Conservation (phyloP, 75 land plant species). For the Selaginella tamariscina region DNA sequence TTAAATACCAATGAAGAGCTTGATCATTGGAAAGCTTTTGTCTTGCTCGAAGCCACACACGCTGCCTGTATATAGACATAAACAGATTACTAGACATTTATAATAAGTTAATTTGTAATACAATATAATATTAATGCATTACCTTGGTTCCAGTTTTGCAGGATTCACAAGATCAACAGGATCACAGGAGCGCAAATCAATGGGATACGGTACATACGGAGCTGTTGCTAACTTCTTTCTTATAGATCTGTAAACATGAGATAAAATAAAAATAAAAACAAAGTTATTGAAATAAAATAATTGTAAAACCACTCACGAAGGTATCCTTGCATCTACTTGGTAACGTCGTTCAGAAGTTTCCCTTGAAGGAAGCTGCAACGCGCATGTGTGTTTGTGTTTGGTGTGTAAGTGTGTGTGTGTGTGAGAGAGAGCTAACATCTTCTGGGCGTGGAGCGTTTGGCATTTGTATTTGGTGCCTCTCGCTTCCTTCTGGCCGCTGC, state of each 20-base stretch:
- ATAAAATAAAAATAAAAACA: too few species aligned
- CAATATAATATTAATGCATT: neutral
- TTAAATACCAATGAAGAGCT: conserved; percentile 75
- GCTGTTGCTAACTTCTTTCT: conserved; percentile 46
- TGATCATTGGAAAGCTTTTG: conserved; percentile 91
- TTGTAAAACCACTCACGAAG: conserved; percentile 36
- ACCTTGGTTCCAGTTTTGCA: conserved; percentile 60
- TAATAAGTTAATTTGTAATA: neutral
- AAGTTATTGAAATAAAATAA: neutral
- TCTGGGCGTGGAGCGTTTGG: conserved; percentile 71
- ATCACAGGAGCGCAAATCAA: conserved; percentile 68
- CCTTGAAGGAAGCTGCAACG: conserved; percentile 47
- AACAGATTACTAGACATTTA: neutral
- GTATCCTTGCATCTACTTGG: conserved; percentile 75
- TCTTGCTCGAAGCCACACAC: conserved; percentile 74
- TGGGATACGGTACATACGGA: conserved; percentile 46
- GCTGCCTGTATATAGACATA: conserved; percentile 36
- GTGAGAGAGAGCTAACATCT: conserved; percentile 25
- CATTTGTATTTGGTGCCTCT: conserved; percentile 75
- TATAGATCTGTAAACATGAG: conserved; percentile 54
- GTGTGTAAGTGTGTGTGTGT: too few species aligned
- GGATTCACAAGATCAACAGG: conserved; percentile 29
- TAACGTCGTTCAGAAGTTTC: conserved; percentile 57
- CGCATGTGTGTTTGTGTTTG: neutral
- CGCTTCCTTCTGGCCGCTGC: conserved; percentile 70